A percentile compares a stretch with the other conserved stretches of the same genome.
phyloP scores from a whole-genome alignment of 768 basidiomycete genomes.

The Ephemerocybe angulata region DNA sequence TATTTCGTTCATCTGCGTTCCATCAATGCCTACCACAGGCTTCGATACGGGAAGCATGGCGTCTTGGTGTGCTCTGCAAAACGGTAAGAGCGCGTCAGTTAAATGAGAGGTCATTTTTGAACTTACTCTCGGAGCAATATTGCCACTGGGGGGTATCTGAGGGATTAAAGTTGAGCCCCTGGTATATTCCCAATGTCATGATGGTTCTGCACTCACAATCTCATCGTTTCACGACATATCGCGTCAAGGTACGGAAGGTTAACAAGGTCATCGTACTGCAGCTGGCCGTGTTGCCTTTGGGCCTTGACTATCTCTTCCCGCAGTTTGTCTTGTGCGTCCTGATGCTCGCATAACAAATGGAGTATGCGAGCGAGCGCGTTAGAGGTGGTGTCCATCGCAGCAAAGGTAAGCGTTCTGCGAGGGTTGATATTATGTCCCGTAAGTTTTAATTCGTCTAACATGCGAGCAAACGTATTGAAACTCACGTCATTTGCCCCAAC shows the following conservation, averaged over 20 bases:
- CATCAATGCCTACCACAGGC: conserved; percentile 35
- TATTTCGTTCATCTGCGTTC: conserved; percentile 33
- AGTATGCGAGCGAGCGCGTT: conserved; percentile 17
- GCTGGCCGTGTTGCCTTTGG: conserved; percentile 7
- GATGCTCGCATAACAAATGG: conserved; percentile 14
- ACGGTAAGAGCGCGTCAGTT: neutral
- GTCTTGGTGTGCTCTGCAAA: conserved; percentile 32
- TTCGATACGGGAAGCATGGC: conserved; percentile 38
- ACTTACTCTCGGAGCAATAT: conserved; percentile 14
- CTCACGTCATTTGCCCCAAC: conserved; percentile 32
- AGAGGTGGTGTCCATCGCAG: conserved; percentile 22
- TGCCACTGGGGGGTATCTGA: conserved; percentile 19
- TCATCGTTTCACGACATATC: conserved; percentile 30
- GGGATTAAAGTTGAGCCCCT: too few relatives aligned
- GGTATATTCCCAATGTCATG: neutral
- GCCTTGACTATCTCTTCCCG: conserved; percentile 20
- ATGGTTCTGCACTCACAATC: conserved; percentile 27
- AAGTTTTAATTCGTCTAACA: too few relatives aligned
- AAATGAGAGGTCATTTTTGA: neutral
- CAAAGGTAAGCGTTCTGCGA: conserved; percentile 26
- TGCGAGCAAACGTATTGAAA: too few relatives aligned
- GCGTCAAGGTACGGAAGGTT: conserved; percentile 22
- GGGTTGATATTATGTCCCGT: too few relatives aligned
- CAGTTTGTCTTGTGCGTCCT: conserved; percentile 19
- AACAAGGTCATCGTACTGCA: conserved; percentile 19